Conservation (phyloP, 2,329 filamentous ascomycete species). For the Colletotrichum godetiae region DNA sequence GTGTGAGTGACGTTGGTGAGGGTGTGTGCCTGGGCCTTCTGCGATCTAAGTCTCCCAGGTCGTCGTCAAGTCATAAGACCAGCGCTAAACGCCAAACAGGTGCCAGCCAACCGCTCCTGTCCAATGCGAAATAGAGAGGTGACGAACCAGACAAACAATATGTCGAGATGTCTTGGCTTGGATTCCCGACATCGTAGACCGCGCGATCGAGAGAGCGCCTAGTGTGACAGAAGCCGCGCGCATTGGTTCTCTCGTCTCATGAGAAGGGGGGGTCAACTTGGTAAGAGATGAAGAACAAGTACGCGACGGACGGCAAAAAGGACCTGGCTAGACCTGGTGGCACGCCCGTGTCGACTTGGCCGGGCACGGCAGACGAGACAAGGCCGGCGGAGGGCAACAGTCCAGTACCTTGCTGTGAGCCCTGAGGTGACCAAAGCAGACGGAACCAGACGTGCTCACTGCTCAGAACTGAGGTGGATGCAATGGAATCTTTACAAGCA, state of each 20-base stretch:
- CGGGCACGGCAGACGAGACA: not conserved
- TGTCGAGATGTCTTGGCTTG: not conserved
- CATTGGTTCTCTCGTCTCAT: constrained; percentile 28
- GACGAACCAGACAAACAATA: constrained; percentile 4
- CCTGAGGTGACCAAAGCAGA: not conserved
- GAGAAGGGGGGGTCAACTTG: not conserved
- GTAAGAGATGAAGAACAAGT: not conserved
- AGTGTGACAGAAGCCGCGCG: constrained; percentile 21
- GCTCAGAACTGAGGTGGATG: too few species aligned
- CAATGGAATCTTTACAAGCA: not conserved
- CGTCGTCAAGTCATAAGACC: constrained; percentile 18
- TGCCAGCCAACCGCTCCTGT: constrained; percentile 22
- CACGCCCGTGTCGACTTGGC: not conserved
- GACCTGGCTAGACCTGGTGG: not conserved
- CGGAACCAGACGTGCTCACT: not conserved
- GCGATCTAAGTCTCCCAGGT: not conserved
- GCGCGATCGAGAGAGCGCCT: constrained; percentile 10
- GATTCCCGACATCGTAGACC: not conserved
- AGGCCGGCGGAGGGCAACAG: not conserved
- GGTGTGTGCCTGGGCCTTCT: constrained; percentile 18
- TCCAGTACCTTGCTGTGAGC: not conserved
- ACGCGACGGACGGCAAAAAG: not conserved
- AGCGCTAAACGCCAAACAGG: constrained; percentile 25
- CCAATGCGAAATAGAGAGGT: not conserved
- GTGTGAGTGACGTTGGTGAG: not conserved